Conservation (phyloP, 495 filamentous ascomycete genomes). For the Penicillium cinerascens region DNA sequence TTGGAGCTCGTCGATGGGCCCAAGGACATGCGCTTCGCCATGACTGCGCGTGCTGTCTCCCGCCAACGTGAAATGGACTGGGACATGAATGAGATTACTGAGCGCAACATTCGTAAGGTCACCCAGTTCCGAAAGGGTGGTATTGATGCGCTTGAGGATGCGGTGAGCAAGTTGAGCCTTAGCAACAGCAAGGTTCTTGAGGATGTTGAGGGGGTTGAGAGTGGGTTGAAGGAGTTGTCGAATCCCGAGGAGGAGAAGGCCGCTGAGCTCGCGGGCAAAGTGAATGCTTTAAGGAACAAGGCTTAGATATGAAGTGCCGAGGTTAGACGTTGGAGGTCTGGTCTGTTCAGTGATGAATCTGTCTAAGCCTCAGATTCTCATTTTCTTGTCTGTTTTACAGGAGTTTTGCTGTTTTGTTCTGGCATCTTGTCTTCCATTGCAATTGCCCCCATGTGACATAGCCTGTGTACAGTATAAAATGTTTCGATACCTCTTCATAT, state of each 20-base stretch:
- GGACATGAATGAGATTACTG: constrained; percentile 60
- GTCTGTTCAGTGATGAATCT: not conserved
- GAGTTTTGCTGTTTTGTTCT: constrained; percentile 24
- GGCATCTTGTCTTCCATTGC: constrained; percentile 23
- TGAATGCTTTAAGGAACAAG: constrained; percentile 3
- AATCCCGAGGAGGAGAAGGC: constrained; percentile 9
- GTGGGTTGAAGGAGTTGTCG: constrained; percentile 3
- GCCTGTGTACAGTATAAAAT: constrained; percentile 34
- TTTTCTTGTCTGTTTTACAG: constrained; percentile 17
- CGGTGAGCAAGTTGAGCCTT: constrained; percentile 61
- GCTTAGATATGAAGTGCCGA: not conserved
- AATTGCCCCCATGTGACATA: constrained; percentile 27
- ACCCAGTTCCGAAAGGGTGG: constrained; percentile 71
- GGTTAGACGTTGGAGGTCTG: not conserved
- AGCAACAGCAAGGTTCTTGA: constrained; percentile 8
- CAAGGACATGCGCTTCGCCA: constrained; percentile 88
- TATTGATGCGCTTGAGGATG: constrained; percentile 59
- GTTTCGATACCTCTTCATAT: constrained; percentile 5
- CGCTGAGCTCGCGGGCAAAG: constrained; percentile 8
- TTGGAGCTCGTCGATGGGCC: constrained; percentile 96
- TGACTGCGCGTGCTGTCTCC: constrained; percentile 79
- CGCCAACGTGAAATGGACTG: constrained; percentile 50
- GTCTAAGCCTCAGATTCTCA: not conserved
- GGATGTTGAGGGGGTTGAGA: constrained; percentile 1
- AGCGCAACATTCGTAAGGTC: constrained; percentile 78